A percentile compares a stretch with the other conserved stretches of the same genome.
Conservation (phyloP, 768 basidiomycete genomes). For the Scleroderma bovista region DNA sequence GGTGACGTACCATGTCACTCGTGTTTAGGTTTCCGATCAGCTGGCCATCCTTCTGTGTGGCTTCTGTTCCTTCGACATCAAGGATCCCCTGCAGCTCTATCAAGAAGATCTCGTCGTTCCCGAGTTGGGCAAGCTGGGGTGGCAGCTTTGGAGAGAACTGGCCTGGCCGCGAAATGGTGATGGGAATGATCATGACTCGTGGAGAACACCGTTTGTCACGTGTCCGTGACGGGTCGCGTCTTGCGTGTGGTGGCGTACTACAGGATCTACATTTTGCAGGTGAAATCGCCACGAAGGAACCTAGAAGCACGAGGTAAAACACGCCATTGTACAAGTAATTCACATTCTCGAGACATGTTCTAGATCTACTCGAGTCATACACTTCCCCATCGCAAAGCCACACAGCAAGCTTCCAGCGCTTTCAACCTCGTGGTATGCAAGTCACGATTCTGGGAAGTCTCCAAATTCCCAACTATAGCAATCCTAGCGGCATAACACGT, state of each 20-base stretch:
- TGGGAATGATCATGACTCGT: slow-evolving; percentile 58
- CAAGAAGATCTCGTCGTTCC: slow-evolving; percentile 73
- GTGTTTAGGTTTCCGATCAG: slow-evolving; percentile 75
- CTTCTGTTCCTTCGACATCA: slow-evolving; percentile 53
- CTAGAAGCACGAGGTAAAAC: no score
- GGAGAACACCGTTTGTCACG: not conserved
- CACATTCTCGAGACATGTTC: no score
- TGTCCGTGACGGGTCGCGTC: not conserved
- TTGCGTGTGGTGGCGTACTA: no score
- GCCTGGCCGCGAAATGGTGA: slow-evolving; percentile 36
- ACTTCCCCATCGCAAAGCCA: not conserved
- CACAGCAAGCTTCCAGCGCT: not conserved
- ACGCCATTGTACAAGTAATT: no score
- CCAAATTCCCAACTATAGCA: slow-evolving; percentile 72
- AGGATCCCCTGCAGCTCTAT: slow-evolving; percentile 86
- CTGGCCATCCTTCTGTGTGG: slow-evolving; percentile 55
- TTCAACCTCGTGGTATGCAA: not conserved
- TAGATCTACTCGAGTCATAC: not conserved
- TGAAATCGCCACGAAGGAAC: no score
- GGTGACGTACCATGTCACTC: slow-evolving; percentile 50
- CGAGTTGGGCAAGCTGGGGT: slow-evolving; percentile 61
- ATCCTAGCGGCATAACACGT: slow-evolving; percentile 37
- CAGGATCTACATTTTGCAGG: no score
- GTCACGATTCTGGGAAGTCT: slow-evolving; percentile 27
- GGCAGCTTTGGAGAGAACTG: slow-evolving; percentile 44